phyloP scores from a whole-genome alignment of 2,329 filamentous ascomycete species.

The Endoconidiophora laricicola region DNA sequence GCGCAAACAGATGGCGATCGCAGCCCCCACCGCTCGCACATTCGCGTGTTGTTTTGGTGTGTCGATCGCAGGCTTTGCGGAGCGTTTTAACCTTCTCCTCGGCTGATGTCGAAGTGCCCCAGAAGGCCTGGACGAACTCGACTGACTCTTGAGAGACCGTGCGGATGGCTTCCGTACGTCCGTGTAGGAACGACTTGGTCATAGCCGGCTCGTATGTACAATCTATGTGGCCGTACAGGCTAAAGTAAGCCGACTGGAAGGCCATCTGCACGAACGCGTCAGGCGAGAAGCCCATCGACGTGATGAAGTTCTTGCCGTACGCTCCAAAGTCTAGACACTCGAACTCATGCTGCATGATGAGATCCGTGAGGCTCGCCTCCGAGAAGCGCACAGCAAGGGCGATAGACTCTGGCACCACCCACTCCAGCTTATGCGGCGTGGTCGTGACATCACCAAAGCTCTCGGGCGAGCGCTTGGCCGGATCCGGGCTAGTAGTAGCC shows the following conservation, averaged over 20 bases:
- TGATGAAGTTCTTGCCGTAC: slow-evolving; percentile 97
- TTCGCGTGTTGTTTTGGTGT: slow-evolving; percentile 62
- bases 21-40: slow-evolving; percentile 83
- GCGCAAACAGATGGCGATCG: slow-evolving; percentile 81
- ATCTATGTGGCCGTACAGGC: slow-evolving; percentile 82
- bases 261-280: slow-evolving; percentile 99
- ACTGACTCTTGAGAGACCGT: slow-evolving; percentile 68
- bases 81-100: slow-evolving; percentile 75
- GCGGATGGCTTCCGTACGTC: slow-evolving; percentile 83
- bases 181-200: slow-evolving; percentile 89
- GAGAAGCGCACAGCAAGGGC: slow-evolving; percentile 85
- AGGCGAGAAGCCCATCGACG: slow-evolving; percentile 87
- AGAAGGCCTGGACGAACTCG: slow-evolving; percentile 87
- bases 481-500: slow-evolving; percentile 81
- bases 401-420: slow-evolving; percentile 90
- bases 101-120: slow-evolving; percentile 65
- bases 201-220: slow-evolving; percentile 96
- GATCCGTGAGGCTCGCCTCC: slow-evolving; percentile 80
- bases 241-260: slow-evolving; percentile 95
- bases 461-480: slow-evolving; percentile 74
- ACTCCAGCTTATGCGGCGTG: slow-evolving; percentile 88
- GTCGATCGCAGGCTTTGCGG: slow-evolving; percentile 65
- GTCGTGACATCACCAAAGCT: slow-evolving; percentile 89
- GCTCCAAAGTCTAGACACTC: slow-evolving; percentile 73
- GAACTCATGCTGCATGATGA: slow-evolving; percentile 95